A percentile compares a stretch with the other conserved stretches of the same genome.
phyloP scores from a whole-genome alignment of 2,329 filamentous ascomycete genomes.

The Colletotrichum falcatum region DNA sequence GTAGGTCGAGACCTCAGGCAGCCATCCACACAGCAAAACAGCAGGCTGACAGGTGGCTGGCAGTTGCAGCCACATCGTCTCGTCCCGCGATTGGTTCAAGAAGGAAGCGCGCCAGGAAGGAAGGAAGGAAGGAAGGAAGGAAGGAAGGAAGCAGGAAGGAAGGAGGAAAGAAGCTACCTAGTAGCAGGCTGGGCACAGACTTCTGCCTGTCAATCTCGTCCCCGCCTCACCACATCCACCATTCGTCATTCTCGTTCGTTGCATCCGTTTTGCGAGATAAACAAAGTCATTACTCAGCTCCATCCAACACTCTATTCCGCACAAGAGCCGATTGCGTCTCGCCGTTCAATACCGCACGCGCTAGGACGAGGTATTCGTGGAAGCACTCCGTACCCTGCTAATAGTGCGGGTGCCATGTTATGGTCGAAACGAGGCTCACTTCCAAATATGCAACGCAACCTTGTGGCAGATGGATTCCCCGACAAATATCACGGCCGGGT shows the following conservation, averaged over 20 bases:
- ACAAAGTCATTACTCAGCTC: neutral
- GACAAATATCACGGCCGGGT: neutral
- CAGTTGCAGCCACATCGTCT: neutral
- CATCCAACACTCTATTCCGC: neutral
- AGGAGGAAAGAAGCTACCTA: neutral
- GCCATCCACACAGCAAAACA: neutral
- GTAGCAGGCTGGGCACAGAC: neutral
- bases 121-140: neutral
- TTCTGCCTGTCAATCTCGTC: neutral
- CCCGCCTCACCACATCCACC: neutral
- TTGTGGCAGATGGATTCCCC: neutral
- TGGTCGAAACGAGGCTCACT: neutral
- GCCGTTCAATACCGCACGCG: slow-evolving; percentile 17
- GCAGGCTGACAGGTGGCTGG: neutral
- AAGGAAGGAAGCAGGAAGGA: neutral
- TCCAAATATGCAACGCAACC: slow-evolving; percentile 5
- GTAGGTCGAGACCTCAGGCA: slow-evolving; percentile 1
- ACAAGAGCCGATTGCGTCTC: neutral
- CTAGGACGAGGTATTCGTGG: too few species aligned
- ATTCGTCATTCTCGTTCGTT: neutral
- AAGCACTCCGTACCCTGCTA: neutral
- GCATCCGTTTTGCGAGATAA: neutral
- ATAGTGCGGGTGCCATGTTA: neutral
- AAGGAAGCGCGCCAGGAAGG: neutral
- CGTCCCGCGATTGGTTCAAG: slow-evolving; percentile 1